Conservation (phyloP, 2,329 filamentous ascomycete species). For the Rutstroemia sp. region DNA sequence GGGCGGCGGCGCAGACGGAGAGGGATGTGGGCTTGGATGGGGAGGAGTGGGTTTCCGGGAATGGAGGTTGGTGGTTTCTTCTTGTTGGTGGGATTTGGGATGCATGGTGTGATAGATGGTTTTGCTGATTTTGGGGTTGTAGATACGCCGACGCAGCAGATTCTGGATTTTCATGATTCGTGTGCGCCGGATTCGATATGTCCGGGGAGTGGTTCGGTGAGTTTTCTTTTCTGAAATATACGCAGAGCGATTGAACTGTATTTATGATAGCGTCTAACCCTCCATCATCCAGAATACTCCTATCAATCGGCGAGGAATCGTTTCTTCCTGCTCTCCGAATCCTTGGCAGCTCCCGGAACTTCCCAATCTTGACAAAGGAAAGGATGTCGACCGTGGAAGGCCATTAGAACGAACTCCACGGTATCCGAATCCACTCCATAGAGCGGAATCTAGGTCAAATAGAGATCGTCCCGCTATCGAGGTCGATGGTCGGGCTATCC, state of each 20-base stretch:
- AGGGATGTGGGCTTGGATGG: conserved; percentile 2
- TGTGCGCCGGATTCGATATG: neutral
- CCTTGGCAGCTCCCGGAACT: conserved; percentile 2
- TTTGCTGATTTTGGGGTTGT: neutral
- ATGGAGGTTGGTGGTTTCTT: neutral
- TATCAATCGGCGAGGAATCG: neutral
- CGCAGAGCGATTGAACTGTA: neutral
- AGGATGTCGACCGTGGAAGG: conserved; percentile 20
- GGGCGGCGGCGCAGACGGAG: conserved; percentile 13
- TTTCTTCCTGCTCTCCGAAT: neutral
- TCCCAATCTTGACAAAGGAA: conserved; percentile 8
- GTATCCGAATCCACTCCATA: conserved; percentile 20
- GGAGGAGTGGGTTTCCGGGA: neutral
- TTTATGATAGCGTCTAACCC: neutral
- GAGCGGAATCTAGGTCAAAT: conserved; percentile 21
- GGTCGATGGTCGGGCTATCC: conserved; percentile 19
- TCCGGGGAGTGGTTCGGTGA: neutral
- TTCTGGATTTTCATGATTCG: neutral
- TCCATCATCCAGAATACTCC: neutral
- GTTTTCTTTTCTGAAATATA: neutral
- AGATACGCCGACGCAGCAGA: neutral
- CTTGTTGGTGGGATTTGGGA: too few relatives aligned
- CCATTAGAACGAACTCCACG: conserved; percentile 16
- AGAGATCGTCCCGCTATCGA: conserved; percentile 20
- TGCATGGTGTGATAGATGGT: neutral